A percentile compares a stretch with the other conserved stretches of the same genome.
These are phyloP conservation scores for Pseudogymnoascus sp. DNA, from an alignment of 2,329 filamentous ascomycete species.

Conservation along the genomic window DNA sequence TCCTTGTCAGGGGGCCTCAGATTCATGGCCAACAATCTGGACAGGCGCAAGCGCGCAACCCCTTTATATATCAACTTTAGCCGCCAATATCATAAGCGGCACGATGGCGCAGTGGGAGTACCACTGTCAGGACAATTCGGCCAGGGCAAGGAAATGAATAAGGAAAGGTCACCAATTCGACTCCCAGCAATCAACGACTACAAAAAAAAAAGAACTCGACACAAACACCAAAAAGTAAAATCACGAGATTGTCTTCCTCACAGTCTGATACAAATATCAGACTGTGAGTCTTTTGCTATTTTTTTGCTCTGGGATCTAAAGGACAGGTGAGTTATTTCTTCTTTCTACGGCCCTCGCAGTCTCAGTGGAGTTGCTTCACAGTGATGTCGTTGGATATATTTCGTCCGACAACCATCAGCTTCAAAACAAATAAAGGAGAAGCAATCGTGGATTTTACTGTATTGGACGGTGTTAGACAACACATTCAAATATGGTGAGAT, in stretches of 20 bases:
- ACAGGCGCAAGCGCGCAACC: neutral
- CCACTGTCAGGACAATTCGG: neutral
- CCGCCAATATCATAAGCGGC: neutral
- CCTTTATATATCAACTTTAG: neutral
- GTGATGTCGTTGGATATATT: neutral
- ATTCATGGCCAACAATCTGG: neutral
- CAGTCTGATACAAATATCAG: neutral
- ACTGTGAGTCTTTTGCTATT: conserved; percentile 1
- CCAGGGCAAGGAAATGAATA: neutral
- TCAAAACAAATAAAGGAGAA: neutral
- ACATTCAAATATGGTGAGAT: neutral
- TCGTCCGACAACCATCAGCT: neutral
- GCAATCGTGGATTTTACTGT: neutral
- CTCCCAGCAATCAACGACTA: neutral
- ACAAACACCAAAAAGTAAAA: neutral
- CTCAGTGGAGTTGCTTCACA: neutral
- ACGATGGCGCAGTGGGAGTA: neutral
- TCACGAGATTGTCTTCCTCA: neutral
- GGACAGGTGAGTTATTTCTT: neutral
- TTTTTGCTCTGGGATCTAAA: neutral
- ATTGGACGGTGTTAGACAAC: neutral
- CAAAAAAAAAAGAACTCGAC: neutral
- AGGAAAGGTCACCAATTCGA: neutral
- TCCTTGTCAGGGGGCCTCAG: neutral
- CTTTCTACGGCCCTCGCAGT: neutral